phyloP scores from a whole-genome alignment of 495 filamentous ascomycete species.

The Penicillium arizonense region DNA sequence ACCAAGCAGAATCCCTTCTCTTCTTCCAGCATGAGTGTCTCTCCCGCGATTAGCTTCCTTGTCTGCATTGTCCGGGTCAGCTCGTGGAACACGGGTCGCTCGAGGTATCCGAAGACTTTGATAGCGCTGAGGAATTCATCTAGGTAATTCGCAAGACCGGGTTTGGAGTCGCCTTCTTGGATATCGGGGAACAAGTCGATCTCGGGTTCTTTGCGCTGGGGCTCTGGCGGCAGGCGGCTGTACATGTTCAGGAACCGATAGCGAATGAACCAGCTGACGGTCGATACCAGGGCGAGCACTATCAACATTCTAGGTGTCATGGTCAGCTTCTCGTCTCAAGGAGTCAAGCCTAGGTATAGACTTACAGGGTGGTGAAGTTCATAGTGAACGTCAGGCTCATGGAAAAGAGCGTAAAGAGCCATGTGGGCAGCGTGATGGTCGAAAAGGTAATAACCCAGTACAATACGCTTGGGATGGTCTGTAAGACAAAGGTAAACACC shows the following conservation, averaged over 20 bases:
- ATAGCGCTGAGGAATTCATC: slow-evolving; percentile 99
- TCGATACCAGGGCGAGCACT: slow-evolving; percentile 69
- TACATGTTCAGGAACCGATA: slow-evolving; percentile 97
- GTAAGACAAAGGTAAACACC: slow-evolving; percentile 43
- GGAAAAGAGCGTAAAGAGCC: slow-evolving; percentile 92
- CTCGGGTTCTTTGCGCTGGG: slow-evolving; percentile 92
- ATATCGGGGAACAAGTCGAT: slow-evolving; percentile 92
- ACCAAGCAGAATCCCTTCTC: slow-evolving; percentile 98
- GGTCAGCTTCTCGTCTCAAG: background rate
- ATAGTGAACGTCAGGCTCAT: slow-evolving; percentile 94
- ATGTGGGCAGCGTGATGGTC: slow-evolving; percentile 84
- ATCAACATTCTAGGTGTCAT: slow-evolving; percentile 66
- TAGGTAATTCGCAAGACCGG: slow-evolving; percentile 88
- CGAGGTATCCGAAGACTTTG: slow-evolving; percentile 97
- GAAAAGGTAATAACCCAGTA: slow-evolving; percentile 83
- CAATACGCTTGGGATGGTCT: slow-evolving; percentile 66
- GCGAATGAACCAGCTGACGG: slow-evolving; percentile 85
- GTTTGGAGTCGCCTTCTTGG: slow-evolving; percentile 85
- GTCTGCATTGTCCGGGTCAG: slow-evolving; percentile 98
- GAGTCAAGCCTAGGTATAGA: background rate
- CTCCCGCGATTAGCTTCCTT: slow-evolving; percentile 89
- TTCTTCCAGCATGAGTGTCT: slow-evolving; percentile 91
- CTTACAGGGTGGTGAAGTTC: slow-evolving; percentile 94
- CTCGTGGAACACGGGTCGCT: slow-evolving; percentile 95
- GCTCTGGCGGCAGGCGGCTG: slow-evolving; percentile 85